phyloP scores from a whole-genome alignment of 352 stramenopile genomes.

The Globisporangium radiosum region DNA sequence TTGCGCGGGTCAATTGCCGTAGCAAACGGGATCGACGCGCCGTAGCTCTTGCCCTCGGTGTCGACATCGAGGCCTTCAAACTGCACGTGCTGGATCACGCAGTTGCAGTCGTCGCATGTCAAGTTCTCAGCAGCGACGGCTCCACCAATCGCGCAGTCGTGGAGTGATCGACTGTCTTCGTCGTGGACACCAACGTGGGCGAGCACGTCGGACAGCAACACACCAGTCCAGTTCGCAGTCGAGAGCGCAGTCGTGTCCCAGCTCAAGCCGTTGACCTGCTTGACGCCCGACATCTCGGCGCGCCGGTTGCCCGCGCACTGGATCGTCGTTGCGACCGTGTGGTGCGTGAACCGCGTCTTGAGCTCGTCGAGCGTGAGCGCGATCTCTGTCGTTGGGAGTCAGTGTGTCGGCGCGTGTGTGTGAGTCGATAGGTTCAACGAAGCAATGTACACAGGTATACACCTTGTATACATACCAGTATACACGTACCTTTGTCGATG shows the following conservation, averaged over 20 bases:
- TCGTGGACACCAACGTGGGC: slow-evolving; percentile 52
- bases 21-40: slow-evolving; percentile 88
- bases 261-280: slow-evolving; percentile 25
- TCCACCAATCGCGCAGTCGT: slow-evolving; percentile 35
- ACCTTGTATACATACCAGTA: background rate
- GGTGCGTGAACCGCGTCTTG: slow-evolving; percentile 74
- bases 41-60: slow-evolving; percentile 82
- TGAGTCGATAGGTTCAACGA: too few species aligned
- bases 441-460: too few species aligned
- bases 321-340: slow-evolving; percentile 79
- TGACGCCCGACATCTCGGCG: slow-evolving; percentile 65
- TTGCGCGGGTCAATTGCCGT: slow-evolving; percentile 93
- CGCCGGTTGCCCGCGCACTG: slow-evolving; percentile 92
- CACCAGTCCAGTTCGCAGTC: slow-evolving; percentile 89
- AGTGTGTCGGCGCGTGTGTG: too few species aligned
- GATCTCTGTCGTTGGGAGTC: slow-evolving; percentile 9
- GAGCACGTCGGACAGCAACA: slow-evolving; percentile 85
- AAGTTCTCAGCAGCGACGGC: slow-evolving; percentile 37
- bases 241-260: slow-evolving; percentile 66
- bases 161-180: slow-evolving; percentile 26
- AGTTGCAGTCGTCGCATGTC: slow-evolving; percentile 45
- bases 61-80: slow-evolving; percentile 75
- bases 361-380: slow-evolving; percentile 81
- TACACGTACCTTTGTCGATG: slow-evolving; percentile 26
- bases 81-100: slow-evolving; percentile 82